Conservation (phyloP, 2,329 filamentous ascomycete genomes). For the Aspergillus japonicus region DNA sequence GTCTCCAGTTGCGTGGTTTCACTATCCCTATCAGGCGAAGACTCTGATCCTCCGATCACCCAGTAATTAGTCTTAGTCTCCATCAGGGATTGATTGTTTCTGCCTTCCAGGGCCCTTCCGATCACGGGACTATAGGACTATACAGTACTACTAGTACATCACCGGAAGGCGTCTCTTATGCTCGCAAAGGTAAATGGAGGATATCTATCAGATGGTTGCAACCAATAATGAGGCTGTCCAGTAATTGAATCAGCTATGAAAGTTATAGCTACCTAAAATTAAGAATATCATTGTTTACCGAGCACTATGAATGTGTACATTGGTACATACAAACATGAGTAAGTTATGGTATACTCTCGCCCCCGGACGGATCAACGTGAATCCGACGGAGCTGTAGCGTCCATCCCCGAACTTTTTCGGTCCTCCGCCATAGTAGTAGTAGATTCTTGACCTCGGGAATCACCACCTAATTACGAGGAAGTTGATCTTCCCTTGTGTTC, state of each 20-base stretch:
- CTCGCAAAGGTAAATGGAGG: no score
- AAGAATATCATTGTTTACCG: no score
- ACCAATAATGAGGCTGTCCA: no score
- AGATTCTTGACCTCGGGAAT: neutral
- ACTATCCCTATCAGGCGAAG: neutral
- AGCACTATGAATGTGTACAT: neutral
- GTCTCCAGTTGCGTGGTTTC: neutral
- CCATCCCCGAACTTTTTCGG: conserved; percentile 11
- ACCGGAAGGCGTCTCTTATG: neutral
- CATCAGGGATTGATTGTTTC: no score
- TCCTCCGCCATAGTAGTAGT: neutral
- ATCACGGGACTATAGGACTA: neutral
- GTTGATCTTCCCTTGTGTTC: neutral
- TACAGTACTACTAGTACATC: no score
- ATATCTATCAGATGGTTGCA: no score
- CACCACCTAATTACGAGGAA: neutral
- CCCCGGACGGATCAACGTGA: conserved; percentile 10
- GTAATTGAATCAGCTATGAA: no score
- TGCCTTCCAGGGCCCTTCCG: no score
- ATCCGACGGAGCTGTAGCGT: conserved; percentile 10
- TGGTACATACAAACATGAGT: neutral
- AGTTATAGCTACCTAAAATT: no score
- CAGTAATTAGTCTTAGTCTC: neutral
- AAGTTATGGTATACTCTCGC: neutral
- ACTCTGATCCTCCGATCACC: neutral